Evolutionary conservation across 176 grass and related monocot genomes (phyloP), one percentile per base, ranked within the genome.

Genomic region (Tuctoria greenei): DNA sequence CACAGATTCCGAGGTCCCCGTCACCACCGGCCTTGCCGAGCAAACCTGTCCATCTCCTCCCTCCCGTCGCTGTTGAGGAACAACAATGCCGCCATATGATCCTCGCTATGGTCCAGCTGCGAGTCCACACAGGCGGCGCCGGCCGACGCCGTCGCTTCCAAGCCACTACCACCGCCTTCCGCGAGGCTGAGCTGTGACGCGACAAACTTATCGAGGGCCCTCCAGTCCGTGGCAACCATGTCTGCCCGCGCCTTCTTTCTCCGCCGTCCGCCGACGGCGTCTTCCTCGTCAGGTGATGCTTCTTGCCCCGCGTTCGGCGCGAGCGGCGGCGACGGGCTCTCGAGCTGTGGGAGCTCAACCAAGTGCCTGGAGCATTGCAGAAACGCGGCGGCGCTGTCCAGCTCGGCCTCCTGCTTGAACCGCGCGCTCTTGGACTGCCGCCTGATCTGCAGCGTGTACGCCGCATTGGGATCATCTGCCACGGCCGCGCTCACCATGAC

Each of bases 131-230:
- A 42, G 9, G 54, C 63, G 0, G 61, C 10, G 0, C 76, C n/a
- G 17, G 44, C 10, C 13, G 73, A 0, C 26, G 51, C 4, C 31
- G 31, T 31, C 64, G 70, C 23, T 4, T 75, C 79, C 67, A 65
- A 16, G 56, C 39, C 74, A 45, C 25, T 44, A 45, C 25, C 44
- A 45, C 82, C 72, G 37, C 31, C 31, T 31, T 86, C 79, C n/a
- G n/a, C n/a, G 25, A 86, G 83, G 28, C 92, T 86, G 17, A 95
- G 84, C 76, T 95, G 92, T 5, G 92, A 89, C 56, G 92, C 92
- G 21, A 95, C 88, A 74, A 95, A 91, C 64, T 86, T 95, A 49
- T 91, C 92, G 6, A 95, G 75, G 3, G 85, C 88, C 41, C 92
- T 88, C 92, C 92, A 95, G 71, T 91, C 92, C 54, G 75, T 86